Conservation (phyloP, 2,329 filamentous ascomycete species). For the Reticulascus tulasneorum region DNA sequence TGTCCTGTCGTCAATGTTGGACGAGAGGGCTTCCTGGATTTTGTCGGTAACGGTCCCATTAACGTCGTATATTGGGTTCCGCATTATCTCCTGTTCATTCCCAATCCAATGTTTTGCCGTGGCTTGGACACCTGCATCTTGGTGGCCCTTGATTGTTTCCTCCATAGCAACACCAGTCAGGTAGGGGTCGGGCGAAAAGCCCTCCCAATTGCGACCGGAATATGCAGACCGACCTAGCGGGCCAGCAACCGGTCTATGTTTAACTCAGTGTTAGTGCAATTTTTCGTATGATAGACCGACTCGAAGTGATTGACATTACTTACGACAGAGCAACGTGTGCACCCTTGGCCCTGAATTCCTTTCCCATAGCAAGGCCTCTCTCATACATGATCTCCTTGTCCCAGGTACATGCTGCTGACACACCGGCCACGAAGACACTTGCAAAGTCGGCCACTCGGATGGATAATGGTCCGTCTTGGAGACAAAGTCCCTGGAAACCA, state of each 20-base stretch:
- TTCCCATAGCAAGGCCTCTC: conserved; percentile 36
- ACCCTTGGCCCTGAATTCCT: conserved; percentile 68
- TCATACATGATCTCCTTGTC: conserved; percentile 62
- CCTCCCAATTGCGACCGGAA: conserved; percentile 63
- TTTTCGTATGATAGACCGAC: no score
- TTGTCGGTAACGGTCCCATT: conserved; percentile 21
- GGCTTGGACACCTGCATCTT: conserved; percentile 32
- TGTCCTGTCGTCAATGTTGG: conserved; percentile 55
- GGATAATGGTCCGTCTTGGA: conserved; percentile 32
- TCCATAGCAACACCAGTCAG: conserved; percentile 54
- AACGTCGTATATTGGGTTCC: conserved; percentile 21
- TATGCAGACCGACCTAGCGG: conserved; percentile 39
- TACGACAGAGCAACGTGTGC: conserved; percentile 59
- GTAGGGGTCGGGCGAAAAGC: conserved; percentile 61
- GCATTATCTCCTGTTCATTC: conserved; percentile 31
- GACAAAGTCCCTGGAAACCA: conserved; percentile 38
- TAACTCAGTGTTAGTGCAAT: neutral
- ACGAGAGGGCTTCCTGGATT: conserved; percentile 24
- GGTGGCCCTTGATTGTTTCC: conserved; percentile 27
- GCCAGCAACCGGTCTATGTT: conserved; percentile 35
- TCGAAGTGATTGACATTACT: neutral
- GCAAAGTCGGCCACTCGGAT: conserved; percentile 37
- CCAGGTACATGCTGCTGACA: conserved; percentile 64
- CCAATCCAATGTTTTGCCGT: conserved; percentile 35
- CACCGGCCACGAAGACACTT: conserved; percentile 47